phyloP scores from a whole-genome alignment of 1,284 basidiomycete genomes.

The Puccinia triticina region DNA sequence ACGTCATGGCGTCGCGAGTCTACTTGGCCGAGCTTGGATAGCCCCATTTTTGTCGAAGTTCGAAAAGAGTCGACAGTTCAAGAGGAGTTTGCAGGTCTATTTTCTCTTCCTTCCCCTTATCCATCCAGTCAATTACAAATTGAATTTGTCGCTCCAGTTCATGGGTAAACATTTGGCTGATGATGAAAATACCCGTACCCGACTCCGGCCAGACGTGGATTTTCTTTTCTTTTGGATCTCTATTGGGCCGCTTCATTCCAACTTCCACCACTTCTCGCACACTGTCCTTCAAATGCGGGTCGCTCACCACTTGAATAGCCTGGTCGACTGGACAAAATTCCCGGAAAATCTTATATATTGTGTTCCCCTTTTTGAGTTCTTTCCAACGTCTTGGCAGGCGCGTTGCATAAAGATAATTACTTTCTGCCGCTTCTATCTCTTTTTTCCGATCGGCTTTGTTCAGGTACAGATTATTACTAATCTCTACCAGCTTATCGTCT shows the following conservation, averaged over 20 bases:
- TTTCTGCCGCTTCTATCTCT: neutral
- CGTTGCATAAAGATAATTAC: neutral
- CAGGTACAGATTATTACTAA: neutral
- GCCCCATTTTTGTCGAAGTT: neutral
- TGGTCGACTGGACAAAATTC: conserved; percentile 33
- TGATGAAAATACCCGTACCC: neutral
- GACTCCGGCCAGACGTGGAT: neutral
- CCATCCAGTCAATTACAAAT: conserved; percentile 9
- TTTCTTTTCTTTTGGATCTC: neutral
- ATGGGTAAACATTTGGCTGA: neutral
- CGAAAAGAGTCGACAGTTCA: too few relatives aligned
- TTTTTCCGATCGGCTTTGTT: neutral
- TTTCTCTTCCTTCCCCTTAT: neutral
- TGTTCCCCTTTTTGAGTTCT: neutral
- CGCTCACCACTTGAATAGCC: conserved; percentile 6
- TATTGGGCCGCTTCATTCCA: neutral
- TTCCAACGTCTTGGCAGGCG: neutral
- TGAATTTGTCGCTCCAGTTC: neutral
- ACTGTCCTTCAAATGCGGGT: neutral
- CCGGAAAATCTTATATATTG: neutral
- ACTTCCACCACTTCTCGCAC: conserved; percentile 16
- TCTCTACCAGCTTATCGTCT: neutral
- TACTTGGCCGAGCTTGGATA: too few relatives aligned
- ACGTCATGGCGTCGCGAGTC: too few relatives aligned
- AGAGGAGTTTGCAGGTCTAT: neutral